Conservation (phyloP, 192 early-diverging fungal genomes). For the Rhizoclosmatium globosum region DNA sequence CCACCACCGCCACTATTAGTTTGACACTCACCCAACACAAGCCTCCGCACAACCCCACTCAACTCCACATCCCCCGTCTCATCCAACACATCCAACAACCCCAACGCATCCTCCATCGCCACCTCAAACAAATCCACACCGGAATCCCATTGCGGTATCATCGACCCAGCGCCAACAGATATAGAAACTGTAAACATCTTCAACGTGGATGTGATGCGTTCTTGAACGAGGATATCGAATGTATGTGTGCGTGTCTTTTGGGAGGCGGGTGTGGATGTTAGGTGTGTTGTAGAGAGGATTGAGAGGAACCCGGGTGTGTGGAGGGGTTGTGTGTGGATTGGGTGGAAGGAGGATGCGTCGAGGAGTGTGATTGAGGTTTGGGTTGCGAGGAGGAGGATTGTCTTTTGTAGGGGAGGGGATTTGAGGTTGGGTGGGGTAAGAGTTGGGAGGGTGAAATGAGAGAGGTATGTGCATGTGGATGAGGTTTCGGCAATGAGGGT, state of each 20-base stretch:
- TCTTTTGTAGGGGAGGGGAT: too few species aligned
- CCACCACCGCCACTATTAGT: background rate
- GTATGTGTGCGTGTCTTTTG: too few species aligned
- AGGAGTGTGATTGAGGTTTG: background rate
- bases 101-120: background rate
- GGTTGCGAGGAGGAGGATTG: background rate
- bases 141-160: background rate
- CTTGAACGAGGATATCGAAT: background rate
- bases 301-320: background rate
- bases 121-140: conserved; percentile 1
- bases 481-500: background rate
- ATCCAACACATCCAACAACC: background rate
- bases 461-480: background rate
- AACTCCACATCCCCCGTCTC: background rate
- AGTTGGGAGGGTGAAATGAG: background rate
- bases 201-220: background rate
- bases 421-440: background rate
- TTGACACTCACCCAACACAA: background rate
- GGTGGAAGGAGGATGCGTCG: background rate
- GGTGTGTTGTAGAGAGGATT: background rate
- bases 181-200: background rate
- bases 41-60: background rate
- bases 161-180: background rate
- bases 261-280: background rate
- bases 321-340: background rate